phyloP scores from a whole-genome alignment of 176 grass and related monocot species.

The Musa itinerans region DNA sequence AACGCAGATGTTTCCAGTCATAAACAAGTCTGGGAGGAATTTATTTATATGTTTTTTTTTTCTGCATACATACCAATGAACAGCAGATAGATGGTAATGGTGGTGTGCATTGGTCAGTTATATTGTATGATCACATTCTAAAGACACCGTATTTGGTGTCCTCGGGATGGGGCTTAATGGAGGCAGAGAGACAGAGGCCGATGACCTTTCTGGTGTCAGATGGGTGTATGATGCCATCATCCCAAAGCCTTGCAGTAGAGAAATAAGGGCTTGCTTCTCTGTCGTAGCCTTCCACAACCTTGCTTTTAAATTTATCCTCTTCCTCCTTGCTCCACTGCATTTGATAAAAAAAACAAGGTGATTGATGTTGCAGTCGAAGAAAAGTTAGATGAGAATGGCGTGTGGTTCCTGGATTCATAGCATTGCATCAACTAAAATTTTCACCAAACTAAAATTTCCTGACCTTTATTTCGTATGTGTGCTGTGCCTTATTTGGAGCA shows the following conservation, averaged over 20 bases:
- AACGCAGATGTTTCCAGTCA: too few relatives aligned
- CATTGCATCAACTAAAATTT: too few relatives aligned
- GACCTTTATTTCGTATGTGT: too few relatives aligned
- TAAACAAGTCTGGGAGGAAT: too few relatives aligned
- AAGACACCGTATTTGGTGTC: constrained; percentile 89
- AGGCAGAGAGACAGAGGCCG: constrained; percentile 77
- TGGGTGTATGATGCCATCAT: constrained; percentile 89
- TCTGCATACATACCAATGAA: too few relatives aligned
- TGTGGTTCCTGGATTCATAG: too few relatives aligned
- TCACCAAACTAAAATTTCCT: too few relatives aligned
- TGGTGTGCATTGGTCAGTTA: background rate
- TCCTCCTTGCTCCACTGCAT: constrained; percentile 69
- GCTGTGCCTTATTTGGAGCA: too few relatives aligned
- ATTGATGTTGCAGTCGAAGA: too few relatives aligned
- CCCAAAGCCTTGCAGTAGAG: constrained; percentile 87
- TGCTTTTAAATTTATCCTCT: constrained; percentile 61
- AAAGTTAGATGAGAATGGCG: background rate
- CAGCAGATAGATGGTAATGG: background rate
- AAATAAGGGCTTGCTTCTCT: constrained; percentile 88
- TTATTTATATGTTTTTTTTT: too few relatives aligned
- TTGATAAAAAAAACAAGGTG: background rate
- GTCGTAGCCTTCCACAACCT: constrained; percentile 68
- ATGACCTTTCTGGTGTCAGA: constrained; percentile 74
- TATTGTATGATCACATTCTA: constrained; percentile 43
- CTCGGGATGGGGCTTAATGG: constrained; percentile 49